Base-by-base conservation (phyloP, 805 yeast genomes). In the Lipomyces yamanashiensis region DNA sequence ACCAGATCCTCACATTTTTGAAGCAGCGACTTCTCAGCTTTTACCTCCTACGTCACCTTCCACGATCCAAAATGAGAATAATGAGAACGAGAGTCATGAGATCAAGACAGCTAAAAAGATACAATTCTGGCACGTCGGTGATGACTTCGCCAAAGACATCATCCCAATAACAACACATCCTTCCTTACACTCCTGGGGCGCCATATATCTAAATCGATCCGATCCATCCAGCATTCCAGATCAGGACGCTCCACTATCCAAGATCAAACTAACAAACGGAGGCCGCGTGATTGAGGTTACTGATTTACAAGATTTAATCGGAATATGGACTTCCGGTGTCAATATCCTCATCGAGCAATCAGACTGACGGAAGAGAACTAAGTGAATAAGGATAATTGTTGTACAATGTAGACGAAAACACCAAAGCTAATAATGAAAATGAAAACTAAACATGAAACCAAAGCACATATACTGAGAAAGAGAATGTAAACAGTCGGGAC, bases 111-210 rank as follows among this genome's bases (percentile, higher is more conserved):
- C 59, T 2, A 21, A 37, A n/a, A 9, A 51, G 10, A 17, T 62
- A 10, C 13, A 40, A 34, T 62, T 54, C 47, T 59, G 64, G 66
- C 68, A 65, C 37, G 48, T 65, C 7, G 68, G 68, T n/a, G 68
- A 65, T 40, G 68, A 65, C 13, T 10, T n/a, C 5, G 17, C 49
- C 8, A 65, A 62, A 39, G 68, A 65, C 17, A 48, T 65, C 15
- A 13, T 21, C 9, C 68, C 68, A 5, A 12, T 65, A 17, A 9
- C 43, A 7, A 28, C 39, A 0, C 34, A 10, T 33, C 13, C 49
- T 5, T 1, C 19, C 12, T 34, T 57, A 33, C 13, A 13, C 13
- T 12, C 34, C 1, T 57, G 61, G 61, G 61, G 61, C 5, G 54
- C 43, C 9, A 33, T 57, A 12, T 57, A 28, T 19, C 17, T 57